phyloP scores from a whole-genome alignment of 2,329 filamentous ascomycete genomes.

The Epichloe elymi region DNA sequence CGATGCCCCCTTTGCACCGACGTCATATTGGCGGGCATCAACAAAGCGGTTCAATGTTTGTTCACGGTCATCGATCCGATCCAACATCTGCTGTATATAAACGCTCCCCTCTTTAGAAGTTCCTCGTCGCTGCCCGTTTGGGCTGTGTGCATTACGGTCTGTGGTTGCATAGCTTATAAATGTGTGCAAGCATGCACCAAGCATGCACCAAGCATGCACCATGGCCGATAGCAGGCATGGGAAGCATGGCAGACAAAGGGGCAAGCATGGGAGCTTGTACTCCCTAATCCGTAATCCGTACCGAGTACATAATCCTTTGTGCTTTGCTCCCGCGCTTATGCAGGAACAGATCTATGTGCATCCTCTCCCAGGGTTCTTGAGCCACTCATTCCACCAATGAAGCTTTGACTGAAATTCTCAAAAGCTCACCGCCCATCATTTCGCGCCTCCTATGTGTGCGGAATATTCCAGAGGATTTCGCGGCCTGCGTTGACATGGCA shows the following conservation, averaged over 20 bases:
- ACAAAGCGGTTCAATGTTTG: too few relatives aligned
- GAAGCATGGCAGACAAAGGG: not conserved
- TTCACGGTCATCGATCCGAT: too few relatives aligned
- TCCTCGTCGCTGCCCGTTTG: too few relatives aligned
- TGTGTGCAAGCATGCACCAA: too few relatives aligned
- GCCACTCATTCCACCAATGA: not conserved
- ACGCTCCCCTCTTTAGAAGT: too few relatives aligned
- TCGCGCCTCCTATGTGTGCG: not conserved
- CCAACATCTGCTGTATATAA: too few relatives aligned
- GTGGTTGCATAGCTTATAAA: too few relatives aligned
- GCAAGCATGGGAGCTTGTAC: not conserved
- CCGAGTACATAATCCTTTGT: not conserved
- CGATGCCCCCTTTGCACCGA: not conserved
- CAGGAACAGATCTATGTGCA: slow-evolving; percentile 11
- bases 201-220: too few relatives aligned
- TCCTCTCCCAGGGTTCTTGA: not conserved
- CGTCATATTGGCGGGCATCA: not conserved
- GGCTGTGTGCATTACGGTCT: too few relatives aligned
- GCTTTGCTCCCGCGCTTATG: slow-evolving; percentile 8
- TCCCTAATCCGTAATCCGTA: not conserved
- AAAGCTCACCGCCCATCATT: not conserved
- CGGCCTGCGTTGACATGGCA: too few relatives aligned
- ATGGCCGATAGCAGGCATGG: too few relatives aligned
- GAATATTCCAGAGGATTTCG: too few relatives aligned
- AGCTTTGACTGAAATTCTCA: not conserved